Evolutionary conservation across 2,329 filamentous ascomycete species (phyloP).

Genomic region (Sporothrix dimorphospora): DNA sequence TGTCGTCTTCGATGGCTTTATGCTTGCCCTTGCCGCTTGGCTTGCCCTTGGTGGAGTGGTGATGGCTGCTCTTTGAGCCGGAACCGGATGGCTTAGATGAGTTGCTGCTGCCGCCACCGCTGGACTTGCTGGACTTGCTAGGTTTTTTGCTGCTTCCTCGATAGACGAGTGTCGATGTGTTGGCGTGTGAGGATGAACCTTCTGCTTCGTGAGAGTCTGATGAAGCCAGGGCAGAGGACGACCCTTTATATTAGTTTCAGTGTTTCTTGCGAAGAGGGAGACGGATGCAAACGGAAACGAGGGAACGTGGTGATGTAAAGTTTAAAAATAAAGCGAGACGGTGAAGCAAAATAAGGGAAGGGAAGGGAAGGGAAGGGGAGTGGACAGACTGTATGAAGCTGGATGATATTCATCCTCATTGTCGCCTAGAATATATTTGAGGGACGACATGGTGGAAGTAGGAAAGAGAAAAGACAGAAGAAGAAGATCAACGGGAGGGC

Average conservation of each 20-base stretch:
- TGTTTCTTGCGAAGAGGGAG: neutral
- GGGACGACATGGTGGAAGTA: constrained; percentile 27
- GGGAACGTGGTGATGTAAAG: neutral
- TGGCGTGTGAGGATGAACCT: neutral
- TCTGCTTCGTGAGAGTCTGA: constrained; percentile 18
- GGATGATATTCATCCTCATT: constrained; percentile 19
- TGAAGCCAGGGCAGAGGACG: neutral
- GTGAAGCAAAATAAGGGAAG: neutral
- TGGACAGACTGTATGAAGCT: neutral
- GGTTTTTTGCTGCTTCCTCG: constrained; percentile 11
- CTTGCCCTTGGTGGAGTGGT: constrained; percentile 10
- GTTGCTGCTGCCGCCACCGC: neutral
- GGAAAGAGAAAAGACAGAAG: neutral
- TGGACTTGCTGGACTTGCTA: neutral
- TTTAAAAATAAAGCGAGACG: constrained; percentile 11
- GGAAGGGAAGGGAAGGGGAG: neutral
- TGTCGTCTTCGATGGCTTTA: neutral
- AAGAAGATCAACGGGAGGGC: neutral
- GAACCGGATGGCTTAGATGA: neutral
- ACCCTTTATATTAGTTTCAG: constrained; percentile 26
- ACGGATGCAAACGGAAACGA: neutral
- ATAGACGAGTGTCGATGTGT: constrained; percentile 2
- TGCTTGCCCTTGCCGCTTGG: constrained; percentile 3
- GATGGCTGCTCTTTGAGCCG: constrained; percentile 4
- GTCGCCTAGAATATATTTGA: constrained; percentile 26